phyloP scores from a whole-genome alignment of 176 grass and related monocot species.

The Oryza meyeriana region DNA sequence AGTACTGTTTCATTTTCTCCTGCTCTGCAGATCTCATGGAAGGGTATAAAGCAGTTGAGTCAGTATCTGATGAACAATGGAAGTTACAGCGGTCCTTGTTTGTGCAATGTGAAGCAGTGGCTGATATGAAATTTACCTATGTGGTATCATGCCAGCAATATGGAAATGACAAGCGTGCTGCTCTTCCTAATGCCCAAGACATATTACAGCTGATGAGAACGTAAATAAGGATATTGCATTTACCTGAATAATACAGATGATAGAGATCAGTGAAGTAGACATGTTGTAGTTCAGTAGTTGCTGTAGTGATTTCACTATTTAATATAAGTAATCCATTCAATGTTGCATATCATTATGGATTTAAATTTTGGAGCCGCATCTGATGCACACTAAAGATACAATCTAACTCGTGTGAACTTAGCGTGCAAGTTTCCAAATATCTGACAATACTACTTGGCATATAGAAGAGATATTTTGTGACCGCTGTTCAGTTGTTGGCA shows the following conservation, averaged over 20 bases:
- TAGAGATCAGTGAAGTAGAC: slow-evolving; percentile 6
- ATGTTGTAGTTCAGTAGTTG: no score
- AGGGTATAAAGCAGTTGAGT: slow-evolving; percentile 86
- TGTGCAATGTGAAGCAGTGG: slow-evolving; percentile 79
- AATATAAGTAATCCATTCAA: not conserved
- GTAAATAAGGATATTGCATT: slow-evolving; percentile 44
- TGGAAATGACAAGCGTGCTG: slow-evolving; percentile 91
- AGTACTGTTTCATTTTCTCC: slow-evolving; percentile 16
- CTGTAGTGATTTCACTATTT: not conserved
- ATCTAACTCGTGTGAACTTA: not conserved
- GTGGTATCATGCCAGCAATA: slow-evolving; percentile 98
- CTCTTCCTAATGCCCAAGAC: slow-evolving; percentile 67
- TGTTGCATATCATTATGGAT: slow-evolving; percentile 5
- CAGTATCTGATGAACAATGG: slow-evolving; percentile 55
- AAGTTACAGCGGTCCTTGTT: slow-evolving; percentile 63
- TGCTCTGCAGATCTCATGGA: slow-evolving; percentile 76
- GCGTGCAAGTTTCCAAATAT: not conserved
- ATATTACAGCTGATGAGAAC: slow-evolving; percentile 88
- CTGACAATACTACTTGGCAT: not conserved
- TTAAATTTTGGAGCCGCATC: not conserved
- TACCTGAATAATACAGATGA: not conserved
- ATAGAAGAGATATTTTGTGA: not conserved
- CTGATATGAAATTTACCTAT: slow-evolving; percentile 96
- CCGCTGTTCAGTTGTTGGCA: not conserved
- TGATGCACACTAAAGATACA: not conserved